phyloP scores from a whole-genome alignment of 805 yeast genomes.

The Hanseniaspora lindneri region DNA sequence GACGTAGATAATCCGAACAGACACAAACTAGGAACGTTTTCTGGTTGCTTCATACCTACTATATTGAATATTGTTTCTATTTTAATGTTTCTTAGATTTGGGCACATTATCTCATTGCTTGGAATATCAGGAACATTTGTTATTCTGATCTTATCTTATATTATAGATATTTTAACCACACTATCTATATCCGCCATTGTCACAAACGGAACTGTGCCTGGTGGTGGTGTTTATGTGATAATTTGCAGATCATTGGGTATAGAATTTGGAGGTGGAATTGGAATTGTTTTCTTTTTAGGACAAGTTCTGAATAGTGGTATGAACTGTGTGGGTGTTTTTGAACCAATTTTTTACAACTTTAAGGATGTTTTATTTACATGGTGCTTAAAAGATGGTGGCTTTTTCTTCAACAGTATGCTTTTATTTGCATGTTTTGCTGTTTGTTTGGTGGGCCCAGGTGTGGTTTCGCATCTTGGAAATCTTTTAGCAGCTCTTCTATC shows the following conservation, averaged over 20 bases:
- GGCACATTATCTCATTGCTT: slow-evolving; percentile 88
- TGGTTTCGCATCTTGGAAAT: slow-evolving; percentile 75
- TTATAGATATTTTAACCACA: slow-evolving; percentile 74
- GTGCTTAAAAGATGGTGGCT: slow-evolving; percentile 35
- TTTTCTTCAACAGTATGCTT: slow-evolving; percentile 59
- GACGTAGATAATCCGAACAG: slow-evolving; percentile 28
- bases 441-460: slow-evolving; percentile 66
- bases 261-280: slow-evolving; percentile 96
- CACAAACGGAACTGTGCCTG: slow-evolving; percentile 92
- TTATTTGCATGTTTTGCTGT: slow-evolving; percentile 60
- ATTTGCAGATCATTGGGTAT: slow-evolving; percentile 91
- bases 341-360: slow-evolving; percentile 74
- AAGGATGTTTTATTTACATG: slow-evolving; percentile 31
- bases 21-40: slow-evolving; percentile 61
- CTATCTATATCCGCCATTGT: slow-evolving; percentile 89
- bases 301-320: slow-evolving; percentile 84
- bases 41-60: slow-evolving; percentile 90
- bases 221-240: slow-evolving; percentile 98
- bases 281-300: slow-evolving; percentile 85
- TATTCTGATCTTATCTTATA: slow-evolving; percentile 58
- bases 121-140: slow-evolving; percentile 71
- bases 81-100: slow-evolving; percentile 88
- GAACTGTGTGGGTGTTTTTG: slow-evolving; percentile 91
- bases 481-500: slow-evolving; percentile 55
- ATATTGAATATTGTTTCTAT: slow-evolving; percentile 85